Evolutionary conservation across 306 rosid species (phyloP).

Genomic region (Ochetophila trinervis): DNA sequence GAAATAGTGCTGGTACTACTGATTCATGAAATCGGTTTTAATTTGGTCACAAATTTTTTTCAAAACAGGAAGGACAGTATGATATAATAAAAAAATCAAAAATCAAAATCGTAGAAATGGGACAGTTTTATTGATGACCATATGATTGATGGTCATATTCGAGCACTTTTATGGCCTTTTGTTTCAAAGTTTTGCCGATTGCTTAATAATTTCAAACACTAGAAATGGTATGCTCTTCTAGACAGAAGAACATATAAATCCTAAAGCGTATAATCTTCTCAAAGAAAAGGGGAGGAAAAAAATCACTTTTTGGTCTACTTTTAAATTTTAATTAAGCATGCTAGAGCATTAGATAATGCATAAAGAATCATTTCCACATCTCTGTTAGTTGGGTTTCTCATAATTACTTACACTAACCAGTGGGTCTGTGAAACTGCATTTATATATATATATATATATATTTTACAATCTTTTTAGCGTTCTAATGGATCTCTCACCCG

Average conservation of each 20-base stretch:
- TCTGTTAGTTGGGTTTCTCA: conserved; percentile 23
- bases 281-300: not conserved
- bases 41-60: too few species aligned
- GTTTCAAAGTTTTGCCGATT: conserved; percentile 18
- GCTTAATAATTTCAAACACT: not conserved
- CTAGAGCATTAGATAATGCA: not conserved
- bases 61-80: too few species aligned
- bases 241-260: not conserved
- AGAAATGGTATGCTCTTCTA: not conserved
- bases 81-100: too few species aligned
- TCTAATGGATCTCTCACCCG: not conserved
- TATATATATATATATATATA: too few species aligned
- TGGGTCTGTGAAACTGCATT: conserved; percentile 7
- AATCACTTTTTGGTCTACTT: conserved; percentile 8
- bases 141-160: conserved; percentile 19
- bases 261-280: conserved; percentile 12
- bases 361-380: not conserved
- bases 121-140: conserved; percentile 10
- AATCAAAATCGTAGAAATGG: not conserved
- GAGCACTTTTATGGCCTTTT: not conserved
- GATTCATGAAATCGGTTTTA: too few species aligned
- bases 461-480: not conserved
- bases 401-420: conserved; percentile 25
- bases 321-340: too few species aligned
- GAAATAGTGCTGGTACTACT: too few species aligned